Percentiles rank a stretch among this genome's conserved stretches.
phyloP scores from a whole-genome alignment of 2,329 filamentous ascomycete species.

The Fusarium lyarnte region DNA sequence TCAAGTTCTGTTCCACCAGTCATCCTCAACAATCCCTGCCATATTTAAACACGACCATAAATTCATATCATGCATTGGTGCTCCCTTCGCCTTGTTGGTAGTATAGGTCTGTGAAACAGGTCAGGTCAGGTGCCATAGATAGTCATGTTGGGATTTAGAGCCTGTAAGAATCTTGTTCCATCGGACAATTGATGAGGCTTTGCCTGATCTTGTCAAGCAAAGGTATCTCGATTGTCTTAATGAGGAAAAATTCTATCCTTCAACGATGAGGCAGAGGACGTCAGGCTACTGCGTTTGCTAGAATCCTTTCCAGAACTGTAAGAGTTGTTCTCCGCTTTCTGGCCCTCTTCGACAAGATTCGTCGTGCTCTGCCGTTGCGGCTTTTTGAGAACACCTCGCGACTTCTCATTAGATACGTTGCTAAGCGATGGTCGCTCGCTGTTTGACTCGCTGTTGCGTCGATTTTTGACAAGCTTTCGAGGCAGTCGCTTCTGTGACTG shows the following conservation, averaged over 20 bases:
- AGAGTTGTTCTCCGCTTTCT: slow-evolving; percentile 37
- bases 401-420: slow-evolving; percentile 22
- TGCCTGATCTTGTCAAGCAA: background rate
- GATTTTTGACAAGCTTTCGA: slow-evolving; percentile 55
- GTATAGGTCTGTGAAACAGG: background rate
- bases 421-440: slow-evolving; percentile 43
- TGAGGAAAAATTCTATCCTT: slow-evolving; percentile 41
- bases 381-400: slow-evolving; percentile 52
- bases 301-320: slow-evolving; percentile 36
- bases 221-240: background rate
- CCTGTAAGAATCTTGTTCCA: background rate
- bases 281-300: slow-evolving; percentile 37
- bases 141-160: background rate
- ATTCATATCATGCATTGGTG: background rate
- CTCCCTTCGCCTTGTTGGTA: background rate
- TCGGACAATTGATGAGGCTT: background rate
- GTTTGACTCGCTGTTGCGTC: slow-evolving; percentile 49
- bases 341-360: slow-evolving; percentile 37
- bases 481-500: slow-evolving; percentile 49
- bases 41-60: background rate
- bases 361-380: slow-evolving; percentile 45
- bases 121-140: background rate
- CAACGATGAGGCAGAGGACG: slow-evolving; percentile 40
- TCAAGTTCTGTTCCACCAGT: background rate
- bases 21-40: background rate